Conservation (phyloP, 306 rosid species). For the Pachyrhizus erosus region DNA sequence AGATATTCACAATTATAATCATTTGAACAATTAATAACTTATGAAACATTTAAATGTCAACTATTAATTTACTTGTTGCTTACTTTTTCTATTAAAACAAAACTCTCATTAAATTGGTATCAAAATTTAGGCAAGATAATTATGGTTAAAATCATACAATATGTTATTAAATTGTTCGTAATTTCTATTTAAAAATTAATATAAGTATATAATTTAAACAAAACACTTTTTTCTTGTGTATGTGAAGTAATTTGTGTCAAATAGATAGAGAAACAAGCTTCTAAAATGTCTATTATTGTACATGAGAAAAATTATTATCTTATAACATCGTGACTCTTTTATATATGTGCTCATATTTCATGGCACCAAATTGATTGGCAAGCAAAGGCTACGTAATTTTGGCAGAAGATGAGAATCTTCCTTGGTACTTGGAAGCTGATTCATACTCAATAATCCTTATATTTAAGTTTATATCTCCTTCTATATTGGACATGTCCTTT, state of each 20-base stretch:
- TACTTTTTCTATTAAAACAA: too few relatives aligned
- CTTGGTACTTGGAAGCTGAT: constrained; percentile 26
- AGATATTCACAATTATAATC: too few relatives aligned
- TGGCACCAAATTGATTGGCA: neutral
- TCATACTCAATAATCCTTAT: constrained; percentile 7
- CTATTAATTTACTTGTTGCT: too few relatives aligned
- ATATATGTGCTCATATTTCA: neutral
- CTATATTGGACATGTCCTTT: constrained; percentile 8
- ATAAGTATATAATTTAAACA: too few relatives aligned
- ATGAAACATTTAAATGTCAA: too few relatives aligned
- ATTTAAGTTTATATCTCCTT: neutral
- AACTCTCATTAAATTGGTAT: too few relatives aligned
- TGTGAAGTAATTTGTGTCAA: neutral
- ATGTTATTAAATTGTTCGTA: too few relatives aligned
- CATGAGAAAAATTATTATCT: neutral
- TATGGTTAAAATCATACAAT: too few relatives aligned
- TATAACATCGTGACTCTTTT: neutral
- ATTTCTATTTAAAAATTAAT: too few relatives aligned
- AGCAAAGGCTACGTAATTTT: neutral
- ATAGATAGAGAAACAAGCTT: neutral
- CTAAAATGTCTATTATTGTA: neutral
- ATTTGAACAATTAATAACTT: too few relatives aligned
- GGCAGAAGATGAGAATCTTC: constrained; percentile 13
- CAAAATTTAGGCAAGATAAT: too few relatives aligned
- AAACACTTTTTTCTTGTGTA: neutral